Percentiles rank a stretch among this genome's conserved stretches.
Evolutionary conservation across 2,329 filamentous ascomycete genomes (phyloP).

Genomic region (Tolypocladium paradoxum): DNA sequence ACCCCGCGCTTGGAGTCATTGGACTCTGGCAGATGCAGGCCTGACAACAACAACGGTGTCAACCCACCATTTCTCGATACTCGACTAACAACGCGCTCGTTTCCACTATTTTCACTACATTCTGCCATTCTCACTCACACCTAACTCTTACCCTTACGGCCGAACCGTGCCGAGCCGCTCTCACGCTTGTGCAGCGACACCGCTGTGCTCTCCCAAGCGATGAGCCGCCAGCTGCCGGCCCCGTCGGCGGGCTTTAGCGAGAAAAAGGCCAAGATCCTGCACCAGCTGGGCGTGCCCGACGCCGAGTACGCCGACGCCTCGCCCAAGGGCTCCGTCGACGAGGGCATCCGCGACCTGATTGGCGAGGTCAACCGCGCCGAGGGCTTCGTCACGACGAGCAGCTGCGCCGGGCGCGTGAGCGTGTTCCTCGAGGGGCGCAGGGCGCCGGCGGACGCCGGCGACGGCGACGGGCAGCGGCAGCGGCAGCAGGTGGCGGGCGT

Average conservation of each 20-base stretch:
- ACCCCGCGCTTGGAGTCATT: conserved; percentile 13
- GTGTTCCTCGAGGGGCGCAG: conserved; percentile 77
- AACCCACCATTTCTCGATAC: neutral
- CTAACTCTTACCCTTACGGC: neutral
- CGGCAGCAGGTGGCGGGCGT: conserved; percentile 40
- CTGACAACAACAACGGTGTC: neutral
- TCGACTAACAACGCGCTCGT: conserved; percentile 3
- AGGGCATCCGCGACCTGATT: conserved; percentile 66
- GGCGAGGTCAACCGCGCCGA: conserved; percentile 62
- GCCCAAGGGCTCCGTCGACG: conserved; percentile 81
- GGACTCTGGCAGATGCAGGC: neutral
- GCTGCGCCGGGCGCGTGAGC: conserved; percentile 77
- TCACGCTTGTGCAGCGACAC: neutral
- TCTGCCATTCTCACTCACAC: neutral
- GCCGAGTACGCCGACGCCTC: conserved; percentile 71
- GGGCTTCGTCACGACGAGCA: conserved; percentile 83
- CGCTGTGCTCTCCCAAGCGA: conserved; percentile 3
- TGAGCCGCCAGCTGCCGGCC: conserved; percentile 15
- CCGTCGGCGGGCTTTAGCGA: conserved; percentile 33
- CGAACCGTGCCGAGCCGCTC: neutral
- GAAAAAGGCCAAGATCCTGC: conserved; percentile 65
- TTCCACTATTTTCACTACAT: neutral
- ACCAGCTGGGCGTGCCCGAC: conserved; percentile 56
- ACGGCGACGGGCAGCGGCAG: conserved; percentile 7
- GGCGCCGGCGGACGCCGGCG: conserved; percentile 2